These are phyloP conservation scores for Rhodotorula sp. DNA, from an alignment of 1,284 basidiomycete species.

Conservation along the genomic window DNA sequence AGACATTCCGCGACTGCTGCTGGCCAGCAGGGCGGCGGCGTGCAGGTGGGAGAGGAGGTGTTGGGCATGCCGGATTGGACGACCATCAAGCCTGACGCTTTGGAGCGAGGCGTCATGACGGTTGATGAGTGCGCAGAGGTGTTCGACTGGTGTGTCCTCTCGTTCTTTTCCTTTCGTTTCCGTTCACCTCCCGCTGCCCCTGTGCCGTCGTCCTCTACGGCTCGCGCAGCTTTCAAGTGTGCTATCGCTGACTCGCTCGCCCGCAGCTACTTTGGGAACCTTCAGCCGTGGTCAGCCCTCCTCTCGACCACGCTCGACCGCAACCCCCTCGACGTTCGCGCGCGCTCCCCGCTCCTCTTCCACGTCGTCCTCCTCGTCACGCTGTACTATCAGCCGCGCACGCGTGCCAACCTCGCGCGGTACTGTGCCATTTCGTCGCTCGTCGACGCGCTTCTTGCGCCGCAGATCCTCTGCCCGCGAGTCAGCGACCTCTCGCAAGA, in stretches of 20 bases:
- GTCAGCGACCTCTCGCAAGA: constrained; percentile 30
- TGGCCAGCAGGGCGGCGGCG: too few species aligned
- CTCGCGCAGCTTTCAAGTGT: too few species aligned
- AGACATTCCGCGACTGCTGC: background rate
- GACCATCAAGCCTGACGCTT: constrained; percentile 29
- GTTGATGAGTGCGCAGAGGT: constrained; percentile 29
- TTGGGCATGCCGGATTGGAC: background rate
- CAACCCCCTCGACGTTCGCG: constrained; percentile 21
- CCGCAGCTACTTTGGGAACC: constrained; percentile 26
- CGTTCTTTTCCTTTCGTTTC: too few species aligned
- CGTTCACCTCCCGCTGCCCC: too few species aligned
- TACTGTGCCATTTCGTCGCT: constrained; percentile 31
- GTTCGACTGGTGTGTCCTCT: constrained; percentile 24
- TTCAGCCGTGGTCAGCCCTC: constrained; percentile 31
- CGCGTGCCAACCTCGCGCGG: constrained; percentile 19
- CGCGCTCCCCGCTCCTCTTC: constrained; percentile 37
- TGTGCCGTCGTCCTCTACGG: too few species aligned
- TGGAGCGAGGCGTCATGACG: constrained; percentile 27
- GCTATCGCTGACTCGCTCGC: fast-evolving
- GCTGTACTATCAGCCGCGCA: constrained; percentile 36
- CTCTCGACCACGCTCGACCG: constrained; percentile 32
- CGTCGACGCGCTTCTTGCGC: constrained; percentile 36
- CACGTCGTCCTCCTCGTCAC: constrained; percentile 37
- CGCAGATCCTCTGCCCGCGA: constrained; percentile 39
- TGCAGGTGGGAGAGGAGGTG: too few species aligned